Conservation (phyloP, 2,329 filamentous ascomycete genomes). For the Hypoxylon sp. region DNA sequence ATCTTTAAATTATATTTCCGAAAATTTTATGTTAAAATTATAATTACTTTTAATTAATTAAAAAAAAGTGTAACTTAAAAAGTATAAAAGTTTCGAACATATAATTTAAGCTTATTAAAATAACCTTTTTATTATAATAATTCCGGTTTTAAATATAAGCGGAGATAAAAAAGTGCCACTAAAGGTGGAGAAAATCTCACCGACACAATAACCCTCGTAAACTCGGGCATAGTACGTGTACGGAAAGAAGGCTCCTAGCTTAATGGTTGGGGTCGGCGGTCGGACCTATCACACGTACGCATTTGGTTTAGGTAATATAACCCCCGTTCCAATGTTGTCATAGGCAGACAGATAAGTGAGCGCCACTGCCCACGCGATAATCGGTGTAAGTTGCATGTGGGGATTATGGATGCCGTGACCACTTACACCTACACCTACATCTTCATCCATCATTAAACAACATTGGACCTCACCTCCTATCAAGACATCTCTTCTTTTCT, state of each 20-base stretch:
- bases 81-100: too few relatives aligned
- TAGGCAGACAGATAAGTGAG: slow-evolving; percentile 28
- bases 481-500: slow-evolving; percentile 16
- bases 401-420: slow-evolving; percentile 38
- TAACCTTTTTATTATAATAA: too few relatives aligned
- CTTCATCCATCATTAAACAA: slow-evolving; percentile 30
- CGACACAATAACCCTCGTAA: too few relatives aligned
- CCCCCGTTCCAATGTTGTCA: slow-evolving; percentile 37
- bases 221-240: too few relatives aligned
- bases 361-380: slow-evolving; percentile 42
- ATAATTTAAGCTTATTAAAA: too few relatives aligned
- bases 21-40: too few relatives aligned
- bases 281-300: slow-evolving; percentile 20
- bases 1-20: too few relatives aligned
- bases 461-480: slow-evolving; percentile 32
- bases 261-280: slow-evolving; percentile 30
- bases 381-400: slow-evolving; percentile 33
- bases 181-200: too few relatives aligned
- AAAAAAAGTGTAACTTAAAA: too few relatives aligned
- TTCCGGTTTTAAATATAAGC: too few relatives aligned
- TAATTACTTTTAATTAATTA: too few relatives aligned
- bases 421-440: slow-evolving; percentile 20
- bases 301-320: slow-evolving; percentile 16
- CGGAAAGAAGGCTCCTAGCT: not conserved
- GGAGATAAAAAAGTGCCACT: too few relatives aligned